These are phyloP conservation scores for Termitomyces sp. DNA, from an alignment of 768 basidiomycete genomes.

Conservation along the genomic window DNA sequence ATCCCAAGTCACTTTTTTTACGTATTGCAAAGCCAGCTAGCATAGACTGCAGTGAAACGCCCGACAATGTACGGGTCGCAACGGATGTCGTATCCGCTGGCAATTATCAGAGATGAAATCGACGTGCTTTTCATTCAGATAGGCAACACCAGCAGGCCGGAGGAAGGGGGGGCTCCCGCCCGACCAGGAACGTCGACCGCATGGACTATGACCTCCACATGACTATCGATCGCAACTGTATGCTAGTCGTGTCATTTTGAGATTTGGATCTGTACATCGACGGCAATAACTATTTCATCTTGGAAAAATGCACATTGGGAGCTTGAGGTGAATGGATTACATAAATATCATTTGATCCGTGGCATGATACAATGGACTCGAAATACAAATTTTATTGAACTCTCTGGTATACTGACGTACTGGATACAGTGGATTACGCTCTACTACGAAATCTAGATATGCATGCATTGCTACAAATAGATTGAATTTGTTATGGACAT, in stretches of 20 bases:
- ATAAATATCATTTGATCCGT: not conserved
- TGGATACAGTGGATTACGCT: slow-evolving; percentile 3
- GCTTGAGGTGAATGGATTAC: not conserved
- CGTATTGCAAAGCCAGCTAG: not conserved
- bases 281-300: too few relatives aligned
- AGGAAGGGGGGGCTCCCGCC: too few relatives aligned
- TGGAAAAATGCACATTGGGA: too few relatives aligned
- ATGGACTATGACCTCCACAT: not conserved
- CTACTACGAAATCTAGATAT: slow-evolving; percentile 1
- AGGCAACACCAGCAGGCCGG: not conserved
- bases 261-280: too few relatives aligned
- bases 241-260: not conserved
- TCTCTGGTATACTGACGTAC: not conserved
- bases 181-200: not conserved
- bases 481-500: not conserved
- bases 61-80: not conserved
- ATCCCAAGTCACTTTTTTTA: not conserved
- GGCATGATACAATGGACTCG: too few relatives aligned
- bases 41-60: not conserved
- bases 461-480: not conserved
- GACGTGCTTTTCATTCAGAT: not conserved
- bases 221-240: too few relatives aligned
- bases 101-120: not conserved
- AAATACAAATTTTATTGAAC: too few relatives aligned
- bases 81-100: not conserved